These are phyloP conservation scores for Parafenestella ontariensis DNA, from an alignment of 2,329 filamentous ascomycete species.

Conservation along the genomic window DNA sequence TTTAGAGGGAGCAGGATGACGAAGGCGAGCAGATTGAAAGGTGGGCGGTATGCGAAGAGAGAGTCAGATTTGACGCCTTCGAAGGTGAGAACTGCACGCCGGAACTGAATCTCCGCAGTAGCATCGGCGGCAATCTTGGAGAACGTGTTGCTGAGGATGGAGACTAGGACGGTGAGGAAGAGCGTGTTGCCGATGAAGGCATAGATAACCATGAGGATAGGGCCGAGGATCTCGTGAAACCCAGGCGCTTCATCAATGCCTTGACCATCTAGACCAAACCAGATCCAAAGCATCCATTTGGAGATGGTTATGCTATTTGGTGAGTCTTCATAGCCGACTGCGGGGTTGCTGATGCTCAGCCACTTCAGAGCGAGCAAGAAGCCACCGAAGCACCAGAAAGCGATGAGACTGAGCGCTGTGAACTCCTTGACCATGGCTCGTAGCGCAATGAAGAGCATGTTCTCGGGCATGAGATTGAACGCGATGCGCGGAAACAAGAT, in stretches of 20 bases:
- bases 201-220: slow-evolving; percentile 81
- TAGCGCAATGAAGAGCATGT: slow-evolving; percentile 81
- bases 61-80: slow-evolving; percentile 87
- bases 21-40: slow-evolving; percentile 82
- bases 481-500: slow-evolving; percentile 79
- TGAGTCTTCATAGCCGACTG: slow-evolving; percentile 37
- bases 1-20: slow-evolving; percentile 78
- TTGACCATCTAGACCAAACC: slow-evolving; percentile 82
- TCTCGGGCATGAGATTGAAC: slow-evolving; percentile 83
- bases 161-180: slow-evolving; percentile 87
- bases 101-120: slow-evolving; percentile 83
- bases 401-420: slow-evolving; percentile 75
- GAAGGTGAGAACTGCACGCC: slow-evolving; percentile 79
- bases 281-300: slow-evolving; percentile 94
- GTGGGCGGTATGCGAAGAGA: slow-evolving; percentile 81
- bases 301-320: slow-evolving; percentile 73
- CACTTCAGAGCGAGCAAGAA: slow-evolving; percentile 81
- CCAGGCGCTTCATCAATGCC: slow-evolving; percentile 66
- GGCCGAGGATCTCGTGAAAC: slow-evolving; percentile 81
- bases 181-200: slow-evolving; percentile 86
- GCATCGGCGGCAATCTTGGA: slow-evolving; percentile 78
- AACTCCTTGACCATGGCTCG: slow-evolving; percentile 88
- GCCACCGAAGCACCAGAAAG: slow-evolving; percentile 83
- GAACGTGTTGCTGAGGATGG: slow-evolving; percentile 86
- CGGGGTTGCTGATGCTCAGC: slow-evolving; percentile 62